Evolutionary conservation across 2,329 filamentous ascomycete species (phyloP).

Genomic region (Elsinoe australis): DNA sequence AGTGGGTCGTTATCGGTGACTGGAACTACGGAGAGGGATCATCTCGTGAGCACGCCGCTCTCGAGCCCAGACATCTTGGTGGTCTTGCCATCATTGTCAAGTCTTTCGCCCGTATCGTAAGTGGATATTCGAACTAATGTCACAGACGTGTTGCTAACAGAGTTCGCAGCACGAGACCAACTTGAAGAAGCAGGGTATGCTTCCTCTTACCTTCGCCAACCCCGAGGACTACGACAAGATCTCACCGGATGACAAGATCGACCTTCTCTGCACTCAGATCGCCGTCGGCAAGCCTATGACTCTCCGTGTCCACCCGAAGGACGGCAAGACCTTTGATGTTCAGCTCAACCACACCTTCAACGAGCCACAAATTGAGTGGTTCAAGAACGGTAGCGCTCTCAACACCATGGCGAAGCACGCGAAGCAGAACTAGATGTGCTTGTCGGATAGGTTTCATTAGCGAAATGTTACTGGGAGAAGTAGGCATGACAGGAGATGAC

Average conservation of each 20-base stretch:
- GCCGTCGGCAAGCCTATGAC: conserved; percentile 89
- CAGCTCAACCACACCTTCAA: conserved; percentile 95
- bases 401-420: conserved; percentile 90
- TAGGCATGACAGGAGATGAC: conserved; percentile 16
- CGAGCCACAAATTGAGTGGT: conserved; percentile 96
- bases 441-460: too few species aligned
- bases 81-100: conserved; percentile 94
- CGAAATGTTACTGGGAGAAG: conserved; percentile 9
- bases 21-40: conserved; percentile 99
- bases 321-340: conserved; percentile 65
- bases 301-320: conserved; percentile 83
- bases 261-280: conserved; percentile 80
- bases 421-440: conserved; percentile 13
- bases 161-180: conserved; percentile 79
- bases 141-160: conserved; percentile 18
- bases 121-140: conserved; percentile 20
- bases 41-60: conserved; percentile 95
- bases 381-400: conserved; percentile 92
- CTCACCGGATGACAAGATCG: conserved; percentile 83
- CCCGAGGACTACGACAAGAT: conserved; percentile 98
- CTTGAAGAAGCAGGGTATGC: conserved; percentile 99
- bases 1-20: conserved; percentile 97
- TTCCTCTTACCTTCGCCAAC: conserved; percentile 89
- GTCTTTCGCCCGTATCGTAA: conserved; percentile 86
- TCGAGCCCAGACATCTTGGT: conserved; percentile 94